Evolutionary conservation across 306 rosid species (phyloP).

Genomic region (Prunus kanzakura): DNA sequence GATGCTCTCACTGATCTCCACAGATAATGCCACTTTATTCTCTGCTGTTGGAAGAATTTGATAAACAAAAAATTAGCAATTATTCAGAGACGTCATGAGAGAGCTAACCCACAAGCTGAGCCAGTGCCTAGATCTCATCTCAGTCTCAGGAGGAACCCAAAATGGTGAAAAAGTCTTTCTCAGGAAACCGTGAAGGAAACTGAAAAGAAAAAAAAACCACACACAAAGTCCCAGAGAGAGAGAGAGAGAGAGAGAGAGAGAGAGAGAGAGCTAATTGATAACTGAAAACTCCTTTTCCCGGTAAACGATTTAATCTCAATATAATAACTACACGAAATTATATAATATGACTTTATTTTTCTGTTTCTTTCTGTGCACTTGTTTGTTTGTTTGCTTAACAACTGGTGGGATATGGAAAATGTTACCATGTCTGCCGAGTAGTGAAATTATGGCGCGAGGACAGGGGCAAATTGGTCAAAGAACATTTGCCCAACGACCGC

Average conservation of each 20-base stretch:
- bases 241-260: neutral
- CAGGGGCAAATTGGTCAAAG: slow-evolving; percentile 6
- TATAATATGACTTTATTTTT: neutral
- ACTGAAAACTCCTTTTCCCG: slow-evolving; percentile 25
- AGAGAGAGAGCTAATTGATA: slow-evolving; percentile 6
- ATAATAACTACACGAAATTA: neutral
- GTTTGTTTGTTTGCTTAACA: neutral
- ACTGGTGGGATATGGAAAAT: neutral
- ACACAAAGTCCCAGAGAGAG: neutral
- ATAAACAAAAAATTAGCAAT: neutral
- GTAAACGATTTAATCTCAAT: slow-evolving; percentile 16
- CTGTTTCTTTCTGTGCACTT: neutral
- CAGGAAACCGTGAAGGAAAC: neutral
- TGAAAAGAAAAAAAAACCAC: neutral
- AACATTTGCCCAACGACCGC: neutral
- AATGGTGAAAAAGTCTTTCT: neutral
- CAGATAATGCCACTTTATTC: slow-evolving; percentile 24
- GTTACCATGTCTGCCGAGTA: neutral
- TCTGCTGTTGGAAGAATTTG: neutral
- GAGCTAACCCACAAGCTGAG: slow-evolving; percentile 20
- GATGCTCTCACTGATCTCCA: slow-evolving; percentile 9
- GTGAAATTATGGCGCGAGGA: neutral
- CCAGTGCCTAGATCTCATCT: slow-evolving; percentile 31
- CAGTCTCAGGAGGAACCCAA: neutral
- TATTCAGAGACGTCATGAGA: neutral